Percentiles rank a stretch among this genome's conserved stretches.
Conservation (phyloP, 129 eudicot species). For the Glebionis coronaria region DNA sequence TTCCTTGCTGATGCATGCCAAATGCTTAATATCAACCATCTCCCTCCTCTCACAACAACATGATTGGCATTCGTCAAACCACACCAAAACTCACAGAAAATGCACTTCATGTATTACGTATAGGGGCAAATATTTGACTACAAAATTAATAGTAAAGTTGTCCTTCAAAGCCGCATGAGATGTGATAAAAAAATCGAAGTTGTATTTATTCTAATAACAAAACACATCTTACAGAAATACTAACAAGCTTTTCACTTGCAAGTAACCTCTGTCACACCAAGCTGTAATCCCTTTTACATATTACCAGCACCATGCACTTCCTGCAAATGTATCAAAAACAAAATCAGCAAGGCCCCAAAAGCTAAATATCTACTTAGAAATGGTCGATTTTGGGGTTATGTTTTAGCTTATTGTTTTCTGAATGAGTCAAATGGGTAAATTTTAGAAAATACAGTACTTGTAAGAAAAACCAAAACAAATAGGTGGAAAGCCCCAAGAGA, state of each 20-base stretch:
- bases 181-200: slow-evolving; percentile 18
- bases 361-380: neutral
- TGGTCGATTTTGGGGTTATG: neutral
- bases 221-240: slow-evolving; percentile 24
- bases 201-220: slow-evolving; percentile 19
- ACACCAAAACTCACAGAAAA: neutral
- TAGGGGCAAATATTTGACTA: neutral
- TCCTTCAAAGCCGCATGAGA: slow-evolving; percentile 25
- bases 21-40: no score
- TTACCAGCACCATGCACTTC: slow-evolving; percentile 69
- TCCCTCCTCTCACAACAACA: no score
- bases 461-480: neutral
- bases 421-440: neutral
- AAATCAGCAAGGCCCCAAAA: neutral
- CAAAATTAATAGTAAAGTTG: slow-evolving; percentile 9
- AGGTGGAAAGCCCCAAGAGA: slow-evolving; percentile 2
- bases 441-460: neutral
- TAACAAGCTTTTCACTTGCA: slow-evolving; percentile 14
- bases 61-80: no score
- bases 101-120: neutral
- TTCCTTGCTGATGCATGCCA: no score
- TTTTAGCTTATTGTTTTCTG: neutral
- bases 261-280: slow-evolving; percentile 26
- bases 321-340: slow-evolving; percentile 32
- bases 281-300: slow-evolving; percentile 30